Conservation (phyloP, 164 flowering plant species). For the Vitis labrusca region DNA sequence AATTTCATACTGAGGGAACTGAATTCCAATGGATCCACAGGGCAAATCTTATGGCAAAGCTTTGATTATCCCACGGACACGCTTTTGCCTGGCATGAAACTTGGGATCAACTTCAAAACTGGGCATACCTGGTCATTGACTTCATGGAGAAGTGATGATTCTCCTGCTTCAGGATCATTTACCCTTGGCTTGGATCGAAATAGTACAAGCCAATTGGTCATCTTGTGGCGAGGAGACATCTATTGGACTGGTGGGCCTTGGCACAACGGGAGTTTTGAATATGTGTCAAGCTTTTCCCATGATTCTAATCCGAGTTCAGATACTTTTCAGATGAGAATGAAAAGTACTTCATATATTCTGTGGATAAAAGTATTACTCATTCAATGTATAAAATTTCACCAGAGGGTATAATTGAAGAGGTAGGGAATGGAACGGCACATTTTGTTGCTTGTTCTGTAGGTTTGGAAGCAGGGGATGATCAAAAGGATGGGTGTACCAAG, state of each 20-base stretch:
- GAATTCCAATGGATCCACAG: conserved; percentile 15
- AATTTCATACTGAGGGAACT: conserved; percentile 31
- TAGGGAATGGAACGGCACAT: no score
- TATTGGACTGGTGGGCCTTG: conserved; percentile 16
- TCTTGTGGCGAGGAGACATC: conserved; percentile 8
- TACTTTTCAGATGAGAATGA: conserved; percentile 7
- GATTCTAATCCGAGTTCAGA: not conserved
- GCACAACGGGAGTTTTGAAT: not conserved
- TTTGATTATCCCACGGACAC: conserved; percentile 39
- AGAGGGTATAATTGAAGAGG: no score
- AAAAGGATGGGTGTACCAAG: conserved; percentile 3
- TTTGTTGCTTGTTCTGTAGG: no score
- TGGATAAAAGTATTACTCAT: not conserved
- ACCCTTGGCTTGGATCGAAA: conserved; percentile 22
- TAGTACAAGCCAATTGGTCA: conserved; percentile 12
- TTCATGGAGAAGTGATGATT: conserved; percentile 20
- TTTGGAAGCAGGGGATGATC: no score
- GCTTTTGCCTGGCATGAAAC: conserved; percentile 35
- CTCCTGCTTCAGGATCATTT: conserved; percentile 26
- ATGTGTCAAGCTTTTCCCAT: not conserved
- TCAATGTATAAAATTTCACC: not conserved
- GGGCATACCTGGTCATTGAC: conserved; percentile 19
- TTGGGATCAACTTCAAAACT: conserved; percentile 22
- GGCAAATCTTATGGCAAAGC: conserved; percentile 31
- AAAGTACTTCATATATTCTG: conserved; percentile 6